phyloP scores from a whole-genome alignment of 176 grass and related monocot genomes.

The Musa itinerans region DNA sequence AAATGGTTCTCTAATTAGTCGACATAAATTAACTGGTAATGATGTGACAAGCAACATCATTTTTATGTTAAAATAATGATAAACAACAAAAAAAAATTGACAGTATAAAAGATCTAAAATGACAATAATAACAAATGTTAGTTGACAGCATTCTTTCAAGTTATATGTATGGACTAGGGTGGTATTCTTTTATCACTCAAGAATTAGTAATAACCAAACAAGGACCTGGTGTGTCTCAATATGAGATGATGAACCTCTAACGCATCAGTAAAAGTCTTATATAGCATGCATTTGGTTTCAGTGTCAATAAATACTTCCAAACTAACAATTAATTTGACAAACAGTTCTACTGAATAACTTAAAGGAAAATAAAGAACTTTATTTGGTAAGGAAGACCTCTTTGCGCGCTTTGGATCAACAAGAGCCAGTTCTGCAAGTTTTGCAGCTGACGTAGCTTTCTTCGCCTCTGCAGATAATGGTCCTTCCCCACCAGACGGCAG shows the following conservation, averaged over 20 bases:
- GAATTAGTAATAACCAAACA: no score
- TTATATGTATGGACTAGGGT: background rate
- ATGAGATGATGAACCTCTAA: background rate
- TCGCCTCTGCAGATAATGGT: constrained; percentile 49
- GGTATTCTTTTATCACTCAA: no score
- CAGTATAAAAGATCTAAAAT: background rate
- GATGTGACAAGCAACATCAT: background rate
- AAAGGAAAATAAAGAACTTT: background rate
- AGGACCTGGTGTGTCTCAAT: background rate
- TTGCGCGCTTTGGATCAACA: constrained; percentile 88
- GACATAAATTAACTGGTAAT: background rate
- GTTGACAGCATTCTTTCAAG: background rate
- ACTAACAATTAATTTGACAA: background rate
- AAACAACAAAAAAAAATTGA: background rate
- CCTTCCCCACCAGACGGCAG: constrained; percentile 40
- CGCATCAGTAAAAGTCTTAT: background rate
- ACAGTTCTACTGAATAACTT: background rate
- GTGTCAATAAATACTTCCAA: background rate
- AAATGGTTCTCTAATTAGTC: background rate
- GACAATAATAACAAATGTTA: background rate
- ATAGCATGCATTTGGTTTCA: background rate
- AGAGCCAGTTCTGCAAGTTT: constrained; percentile 92
- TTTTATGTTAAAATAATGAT: background rate
- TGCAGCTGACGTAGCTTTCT: constrained; percentile 71
- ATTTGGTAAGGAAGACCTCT: constrained; percentile 41